Conservation (phyloP, 345 rosid genomes). For the Hibiscus mutabilis region DNA sequence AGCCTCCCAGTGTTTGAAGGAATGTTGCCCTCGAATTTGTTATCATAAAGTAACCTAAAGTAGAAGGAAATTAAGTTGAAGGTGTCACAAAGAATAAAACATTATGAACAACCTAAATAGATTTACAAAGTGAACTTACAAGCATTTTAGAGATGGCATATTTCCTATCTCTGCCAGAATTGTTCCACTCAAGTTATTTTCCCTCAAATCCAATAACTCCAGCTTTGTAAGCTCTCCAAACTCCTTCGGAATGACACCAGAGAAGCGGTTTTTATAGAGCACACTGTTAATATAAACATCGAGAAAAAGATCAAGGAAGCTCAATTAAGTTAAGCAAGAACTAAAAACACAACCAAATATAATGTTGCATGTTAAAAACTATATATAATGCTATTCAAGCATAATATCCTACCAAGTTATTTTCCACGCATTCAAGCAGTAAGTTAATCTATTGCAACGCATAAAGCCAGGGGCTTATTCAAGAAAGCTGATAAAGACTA, state of each 20-base stretch:
- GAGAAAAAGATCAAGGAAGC: background rate
- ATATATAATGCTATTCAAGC: too few relatives aligned
- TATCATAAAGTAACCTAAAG: slow-evolving; percentile 63
- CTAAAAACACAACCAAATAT: background rate
- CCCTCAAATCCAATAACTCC: slow-evolving; percentile 62
- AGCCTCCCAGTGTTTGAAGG: slow-evolving; percentile 44
- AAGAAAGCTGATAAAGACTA: background rate
- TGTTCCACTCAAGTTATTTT: slow-evolving; percentile 56
- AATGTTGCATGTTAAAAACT: background rate
- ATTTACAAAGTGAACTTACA: slow-evolving; percentile 44
- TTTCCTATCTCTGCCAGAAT: slow-evolving; percentile 55
- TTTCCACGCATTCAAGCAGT: slow-evolving; percentile 26
- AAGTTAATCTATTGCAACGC: background rate
- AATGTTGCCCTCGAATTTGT: slow-evolving; percentile 53
- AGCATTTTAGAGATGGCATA: slow-evolving; percentile 41
- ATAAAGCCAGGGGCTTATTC: background rate
- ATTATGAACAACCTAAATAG: background rate
- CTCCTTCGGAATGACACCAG: slow-evolving; percentile 63
- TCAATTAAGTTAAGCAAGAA: background rate
- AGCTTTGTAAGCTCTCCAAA: slow-evolving; percentile 46
- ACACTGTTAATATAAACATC: slow-evolving; percentile 2
- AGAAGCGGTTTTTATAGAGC: slow-evolving; percentile 42
- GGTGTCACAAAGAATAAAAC: background rate
- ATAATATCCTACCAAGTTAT: too few relatives aligned
- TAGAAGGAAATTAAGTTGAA: slow-evolving; percentile 9